Evolutionary conservation across 2,329 filamentous ascomycete genomes (phyloP).

Genomic region (Annulohypoxylon truncatum): DNA sequence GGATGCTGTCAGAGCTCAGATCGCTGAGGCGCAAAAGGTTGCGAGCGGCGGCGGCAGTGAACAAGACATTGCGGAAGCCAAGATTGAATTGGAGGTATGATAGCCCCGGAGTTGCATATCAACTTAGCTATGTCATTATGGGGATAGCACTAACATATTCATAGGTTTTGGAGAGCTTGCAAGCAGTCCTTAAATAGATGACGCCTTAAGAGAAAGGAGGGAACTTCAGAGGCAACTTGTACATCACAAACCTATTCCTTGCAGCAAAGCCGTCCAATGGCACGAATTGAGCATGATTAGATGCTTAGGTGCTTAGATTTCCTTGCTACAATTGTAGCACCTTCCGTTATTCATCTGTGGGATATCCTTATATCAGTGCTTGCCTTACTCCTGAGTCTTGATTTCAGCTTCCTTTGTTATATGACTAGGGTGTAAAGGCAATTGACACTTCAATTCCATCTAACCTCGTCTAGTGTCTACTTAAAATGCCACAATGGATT

Average conservation of each 20-base stretch:
- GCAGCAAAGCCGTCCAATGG: conserved; percentile 44
- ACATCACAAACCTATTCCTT: conserved; percentile 53
- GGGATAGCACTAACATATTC: conserved; percentile 52
- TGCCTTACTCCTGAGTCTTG: conserved; percentile 10
- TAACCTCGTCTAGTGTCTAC: neutral
- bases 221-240: conserved; percentile 51
- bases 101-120: conserved; percentile 6
- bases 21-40: conserved; percentile 95
- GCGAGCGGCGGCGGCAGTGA: conserved; percentile 90
- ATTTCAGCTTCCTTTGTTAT: neutral
- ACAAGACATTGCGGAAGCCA: conserved; percentile 97
- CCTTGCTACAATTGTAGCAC: conserved; percentile 14
- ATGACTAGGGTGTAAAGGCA: neutral
- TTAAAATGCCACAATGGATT: neutral
- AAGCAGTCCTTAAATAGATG: conserved; percentile 82
- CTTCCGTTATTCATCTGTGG: conserved; percentile 33
- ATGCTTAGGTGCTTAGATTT: no score
- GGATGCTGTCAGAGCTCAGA: conserved; percentile 89
- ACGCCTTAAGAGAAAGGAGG: conserved; percentile 51
- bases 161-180: conserved; percentile 85
- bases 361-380: conserved; percentile 25
- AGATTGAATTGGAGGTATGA: conserved; percentile 96
- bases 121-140: neutral
- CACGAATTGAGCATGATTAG: conserved; percentile 44
- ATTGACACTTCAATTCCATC: neutral